A percentile compares a stretch with the other conserved stretches of the same genome.
These are phyloP conservation scores for Dictyostelium firmibasis DNA, from an alignment of 78 protist genomes.

Conservation along the genomic window DNA sequence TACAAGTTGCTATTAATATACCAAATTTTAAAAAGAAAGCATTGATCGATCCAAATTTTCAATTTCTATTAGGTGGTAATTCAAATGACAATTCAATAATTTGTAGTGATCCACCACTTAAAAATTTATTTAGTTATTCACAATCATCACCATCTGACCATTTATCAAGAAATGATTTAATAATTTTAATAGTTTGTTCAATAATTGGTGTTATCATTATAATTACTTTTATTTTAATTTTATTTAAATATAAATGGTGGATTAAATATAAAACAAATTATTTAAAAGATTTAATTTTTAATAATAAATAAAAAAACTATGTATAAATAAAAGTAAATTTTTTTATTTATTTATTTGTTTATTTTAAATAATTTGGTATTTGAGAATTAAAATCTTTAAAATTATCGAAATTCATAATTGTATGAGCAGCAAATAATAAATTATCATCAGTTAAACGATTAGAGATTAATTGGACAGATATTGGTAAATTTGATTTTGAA, in stretches of 20 bases:
- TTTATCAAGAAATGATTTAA: not conserved
- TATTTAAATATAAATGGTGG: not conserved
- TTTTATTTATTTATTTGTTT: not conserved
- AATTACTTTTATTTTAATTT: not conserved
- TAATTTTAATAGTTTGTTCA: not conserved
- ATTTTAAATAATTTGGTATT: not conserved
- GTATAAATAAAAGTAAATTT: too few relatives aligned
- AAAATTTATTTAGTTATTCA: not conserved
- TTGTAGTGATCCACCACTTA: not conserved
- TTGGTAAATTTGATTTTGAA: not conserved
- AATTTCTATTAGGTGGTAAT: not conserved
- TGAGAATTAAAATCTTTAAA: not conserved
- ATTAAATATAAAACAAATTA: not conserved
- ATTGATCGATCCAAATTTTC: not conserved
- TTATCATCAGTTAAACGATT: slow-evolving; percentile 25
- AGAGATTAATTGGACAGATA: slow-evolving; percentile 62
- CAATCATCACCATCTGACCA: not conserved
- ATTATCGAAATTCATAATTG: not conserved
- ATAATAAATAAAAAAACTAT: not conserved
- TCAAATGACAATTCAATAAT: not conserved
- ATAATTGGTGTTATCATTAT: not conserved
- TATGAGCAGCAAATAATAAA: slow-evolving; percentile 1
- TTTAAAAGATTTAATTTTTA: not conserved
- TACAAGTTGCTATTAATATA: not conserved
- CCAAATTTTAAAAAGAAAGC: not conserved